Conservation (phyloP, 305 asterid genomes). For the Fraxinus angustifolia region DNA sequence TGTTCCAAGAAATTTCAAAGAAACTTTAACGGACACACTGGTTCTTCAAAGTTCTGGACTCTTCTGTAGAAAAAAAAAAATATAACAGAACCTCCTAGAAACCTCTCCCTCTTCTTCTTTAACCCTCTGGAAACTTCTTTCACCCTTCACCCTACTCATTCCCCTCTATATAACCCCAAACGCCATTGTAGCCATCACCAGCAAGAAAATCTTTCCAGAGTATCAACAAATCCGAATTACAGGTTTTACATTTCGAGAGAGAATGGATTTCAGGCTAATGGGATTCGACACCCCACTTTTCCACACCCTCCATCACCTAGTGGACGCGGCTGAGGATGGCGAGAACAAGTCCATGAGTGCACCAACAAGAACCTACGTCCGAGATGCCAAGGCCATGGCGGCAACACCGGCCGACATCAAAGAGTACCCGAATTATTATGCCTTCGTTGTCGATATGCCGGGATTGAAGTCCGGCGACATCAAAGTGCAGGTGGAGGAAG, state of each 20-base stretch:
- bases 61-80: not conserved
- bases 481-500: conserved; percentile 68
- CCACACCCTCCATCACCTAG: conserved; percentile 52
- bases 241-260: not conserved
- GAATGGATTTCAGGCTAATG: conserved; percentile 48
- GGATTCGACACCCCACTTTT: conserved; percentile 52
- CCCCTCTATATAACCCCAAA: not conserved
- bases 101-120: not conserved
- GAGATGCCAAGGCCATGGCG: conserved; percentile 74
- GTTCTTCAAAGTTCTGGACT: not conserved
- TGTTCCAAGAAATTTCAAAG: not conserved
- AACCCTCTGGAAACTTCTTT: conserved; percentile 31
- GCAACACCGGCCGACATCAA: conserved; percentile 68
- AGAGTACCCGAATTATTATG: conserved; percentile 46
- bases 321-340: conserved; percentile 44
- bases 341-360: conserved; percentile 33
- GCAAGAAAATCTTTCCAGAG: not conserved
- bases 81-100: conserved; percentile 19
- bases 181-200: not conserved
- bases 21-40: not conserved
- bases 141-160: not conserved
- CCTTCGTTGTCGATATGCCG: conserved; percentile 65
- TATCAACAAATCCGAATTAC: not conserved
- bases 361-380: conserved; percentile 56
- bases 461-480: conserved; percentile 69